Percentiles rank a stretch among this genome's conserved stretches.
Conservation (phyloP, 768 basidiomycete genomes). For the Trametes elegans region DNA sequence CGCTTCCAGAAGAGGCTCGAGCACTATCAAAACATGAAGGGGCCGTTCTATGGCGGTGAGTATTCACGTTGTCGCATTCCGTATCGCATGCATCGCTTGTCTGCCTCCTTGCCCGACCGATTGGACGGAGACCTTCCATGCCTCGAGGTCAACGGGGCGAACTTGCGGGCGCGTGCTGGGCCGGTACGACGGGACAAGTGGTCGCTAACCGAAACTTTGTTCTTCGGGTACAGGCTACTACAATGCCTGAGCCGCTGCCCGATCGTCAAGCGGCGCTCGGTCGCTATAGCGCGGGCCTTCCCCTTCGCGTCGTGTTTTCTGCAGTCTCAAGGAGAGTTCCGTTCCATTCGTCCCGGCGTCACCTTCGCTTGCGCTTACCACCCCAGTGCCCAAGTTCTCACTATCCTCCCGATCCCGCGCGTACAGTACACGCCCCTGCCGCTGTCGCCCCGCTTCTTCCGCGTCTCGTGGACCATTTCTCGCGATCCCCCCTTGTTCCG, state of each 20-base stretch:
- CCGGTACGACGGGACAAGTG: background rate
- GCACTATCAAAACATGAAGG: slow-evolving; percentile 64
- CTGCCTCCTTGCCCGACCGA: slow-evolving; percentile 2
- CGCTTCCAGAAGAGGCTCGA: slow-evolving; percentile 68
- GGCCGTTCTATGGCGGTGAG: slow-evolving; percentile 61
- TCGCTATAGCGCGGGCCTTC: slow-evolving; percentile 11
- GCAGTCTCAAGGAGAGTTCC: slow-evolving; percentile 12
- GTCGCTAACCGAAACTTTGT: slow-evolving; percentile 16
- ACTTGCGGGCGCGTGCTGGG: slow-evolving; percentile 5
- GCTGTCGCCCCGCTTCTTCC: slow-evolving; percentile 7
- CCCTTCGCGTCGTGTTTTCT: slow-evolving; percentile 10
- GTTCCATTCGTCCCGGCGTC: slow-evolving; percentile 8
- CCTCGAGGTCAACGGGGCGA: slow-evolving; percentile 9
- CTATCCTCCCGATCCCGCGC: slow-evolving; percentile 4
- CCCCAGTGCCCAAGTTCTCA: slow-evolving; percentile 8
- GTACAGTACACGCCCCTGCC: background rate
- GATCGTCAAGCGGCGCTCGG: slow-evolving; percentile 16
- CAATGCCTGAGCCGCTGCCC: slow-evolving; percentile 40
- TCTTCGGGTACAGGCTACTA: slow-evolving; percentile 35
- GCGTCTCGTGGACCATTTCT: slow-evolving; percentile 13
- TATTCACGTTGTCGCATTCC: slow-evolving; percentile 16
- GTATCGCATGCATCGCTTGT: slow-evolving; percentile 6
- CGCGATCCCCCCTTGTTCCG: slow-evolving; percentile 3
- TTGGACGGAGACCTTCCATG: slow-evolving; percentile 1
- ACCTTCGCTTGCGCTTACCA: slow-evolving; percentile 8